These are phyloP conservation scores for Phascolomyces articulosus DNA, from an alignment of 371 early-diverging fungal genomes.

Conservation along the genomic window DNA sequence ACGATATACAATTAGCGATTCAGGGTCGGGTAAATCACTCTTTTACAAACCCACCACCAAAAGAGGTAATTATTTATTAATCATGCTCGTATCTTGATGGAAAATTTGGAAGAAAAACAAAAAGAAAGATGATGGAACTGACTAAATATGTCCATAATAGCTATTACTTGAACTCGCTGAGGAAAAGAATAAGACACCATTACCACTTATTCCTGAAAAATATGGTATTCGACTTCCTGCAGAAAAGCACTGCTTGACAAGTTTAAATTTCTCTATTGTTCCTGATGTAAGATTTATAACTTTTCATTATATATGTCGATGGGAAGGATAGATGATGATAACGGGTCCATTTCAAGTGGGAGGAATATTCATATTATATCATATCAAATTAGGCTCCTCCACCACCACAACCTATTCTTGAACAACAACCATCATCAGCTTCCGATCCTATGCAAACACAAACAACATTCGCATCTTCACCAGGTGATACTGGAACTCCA, in stretches of 20 bases:
- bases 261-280: slow-evolving; percentile 86
- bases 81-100: no score
- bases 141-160: slow-evolving; percentile 30
- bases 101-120: not conserved
- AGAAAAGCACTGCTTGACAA: slow-evolving; percentile 87
- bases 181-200: slow-evolving; percentile 84
- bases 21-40: slow-evolving; percentile 89
- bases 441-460: slow-evolving; percentile 1
- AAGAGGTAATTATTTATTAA: slow-evolving; percentile 67
- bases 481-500: slow-evolving; percentile 1
- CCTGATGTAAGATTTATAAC: slow-evolving; percentile 79
- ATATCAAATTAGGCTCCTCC: slow-evolving; percentile 35
- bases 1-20: slow-evolving; percentile 94
- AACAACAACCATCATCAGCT: slow-evolving; percentile 13
- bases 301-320: no score
- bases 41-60: slow-evolving; percentile 89
- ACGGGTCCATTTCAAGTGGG: no score
- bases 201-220: slow-evolving; percentile 89
- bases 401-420: slow-evolving; percentile 30
- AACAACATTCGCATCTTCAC: not conserved
- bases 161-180: slow-evolving; percentile 86
- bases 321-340: no score
- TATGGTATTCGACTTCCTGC: slow-evolving; percentile 93
- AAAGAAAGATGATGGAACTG: not conserved
- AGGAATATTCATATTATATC: no score